These are phyloP conservation scores for Papiliotrema fonsecae DNA, from an alignment of 1,284 basidiomycete species.

Conservation along the genomic window DNA sequence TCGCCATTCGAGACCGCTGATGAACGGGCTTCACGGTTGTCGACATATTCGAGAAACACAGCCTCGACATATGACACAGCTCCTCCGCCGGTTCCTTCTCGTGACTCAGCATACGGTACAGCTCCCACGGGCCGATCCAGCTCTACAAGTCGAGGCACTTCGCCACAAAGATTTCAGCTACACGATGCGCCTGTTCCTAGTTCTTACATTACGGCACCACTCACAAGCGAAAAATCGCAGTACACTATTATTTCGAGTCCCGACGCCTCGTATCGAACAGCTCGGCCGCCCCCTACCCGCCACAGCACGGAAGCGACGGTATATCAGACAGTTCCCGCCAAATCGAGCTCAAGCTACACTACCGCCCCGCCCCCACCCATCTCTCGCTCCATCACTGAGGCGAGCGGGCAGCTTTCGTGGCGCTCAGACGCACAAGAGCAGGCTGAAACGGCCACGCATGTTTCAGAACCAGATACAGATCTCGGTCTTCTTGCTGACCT, in stretches of 20 bases:
- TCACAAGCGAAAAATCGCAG: neutral
- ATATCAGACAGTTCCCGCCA: slow-evolving; percentile 17
- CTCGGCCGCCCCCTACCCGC: slow-evolving; percentile 1
- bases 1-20: slow-evolving; percentile 5
- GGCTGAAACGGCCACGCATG: slow-evolving; percentile 24
- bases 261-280: neutral
- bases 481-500: slow-evolving; percentile 30
- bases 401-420: slow-evolving; percentile 6
- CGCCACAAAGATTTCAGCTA: slow-evolving; percentile 19
- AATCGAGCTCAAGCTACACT: neutral
- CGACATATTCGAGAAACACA: slow-evolving; percentile 6
- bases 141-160: neutral
- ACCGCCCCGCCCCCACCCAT: slow-evolving; percentile 14
- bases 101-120: slow-evolving; percentile 22
- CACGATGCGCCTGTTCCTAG: slow-evolving; percentile 23
- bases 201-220: neutral
- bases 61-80: slow-evolving; percentile 22
- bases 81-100: slow-evolving; percentile 24
- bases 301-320: slow-evolving; percentile 1
- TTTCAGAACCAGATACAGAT: slow-evolving; percentile 37
- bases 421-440: slow-evolving; percentile 14
- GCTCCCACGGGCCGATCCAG: slow-evolving; percentile 8
- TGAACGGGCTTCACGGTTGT: slow-evolving; percentile 3
- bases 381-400: slow-evolving; percentile 11
- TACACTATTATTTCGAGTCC: neutral